Conservation (phyloP, 202 grass and related monocot genomes). For the Elaeis oleifera region DNA sequence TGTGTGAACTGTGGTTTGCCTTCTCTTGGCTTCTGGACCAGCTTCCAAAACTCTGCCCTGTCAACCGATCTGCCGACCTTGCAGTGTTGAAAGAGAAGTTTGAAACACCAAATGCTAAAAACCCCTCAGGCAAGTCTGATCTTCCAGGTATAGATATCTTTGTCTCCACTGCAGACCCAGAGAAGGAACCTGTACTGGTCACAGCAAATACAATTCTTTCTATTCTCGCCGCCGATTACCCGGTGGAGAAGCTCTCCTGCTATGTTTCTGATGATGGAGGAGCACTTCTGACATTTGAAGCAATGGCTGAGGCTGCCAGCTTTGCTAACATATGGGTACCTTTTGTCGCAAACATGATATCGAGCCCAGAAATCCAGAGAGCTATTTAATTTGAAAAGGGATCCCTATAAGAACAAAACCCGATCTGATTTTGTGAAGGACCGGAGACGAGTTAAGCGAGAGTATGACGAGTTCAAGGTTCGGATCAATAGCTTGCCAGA, state of each 20-base stretch:
- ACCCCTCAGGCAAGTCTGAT: conserved; percentile 84
- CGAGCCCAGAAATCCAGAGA: conserved; percentile 97
- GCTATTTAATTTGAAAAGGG: conserved; percentile 74
- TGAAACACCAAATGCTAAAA: conserved; percentile 56
- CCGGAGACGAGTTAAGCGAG: conserved; percentile 78
- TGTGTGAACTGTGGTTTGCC: conserved; percentile 97
- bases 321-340: conserved; percentile 93
- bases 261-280: conserved; percentile 93
- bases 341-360: conserved; percentile 91
- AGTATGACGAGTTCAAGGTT: conserved; percentile 96
- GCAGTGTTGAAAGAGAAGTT: conserved; percentile 89
- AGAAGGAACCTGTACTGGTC: conserved; percentile 89
- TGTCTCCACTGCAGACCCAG: conserved; percentile 89
- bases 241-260: conserved; percentile 92
- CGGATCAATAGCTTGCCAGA: conserved; percentile 84
- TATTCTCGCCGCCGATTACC: conserved; percentile 84
- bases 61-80: conserved; percentile 86
- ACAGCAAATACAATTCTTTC: conserved; percentile 96
- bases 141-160: conserved; percentile 80
- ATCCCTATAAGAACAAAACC: conserved; percentile 95
- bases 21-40: conserved; percentile 97
- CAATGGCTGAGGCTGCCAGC: conserved; percentile 96
- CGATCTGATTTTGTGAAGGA: conserved; percentile 90
- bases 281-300: conserved; percentile 89
- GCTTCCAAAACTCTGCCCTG: conserved; percentile 84